Evolutionary conservation across 768 basidiomycete species (phyloP), one percentile per base, ranked within the genome.

Genomic region (Symmetrospora coprosmae): DNA sequence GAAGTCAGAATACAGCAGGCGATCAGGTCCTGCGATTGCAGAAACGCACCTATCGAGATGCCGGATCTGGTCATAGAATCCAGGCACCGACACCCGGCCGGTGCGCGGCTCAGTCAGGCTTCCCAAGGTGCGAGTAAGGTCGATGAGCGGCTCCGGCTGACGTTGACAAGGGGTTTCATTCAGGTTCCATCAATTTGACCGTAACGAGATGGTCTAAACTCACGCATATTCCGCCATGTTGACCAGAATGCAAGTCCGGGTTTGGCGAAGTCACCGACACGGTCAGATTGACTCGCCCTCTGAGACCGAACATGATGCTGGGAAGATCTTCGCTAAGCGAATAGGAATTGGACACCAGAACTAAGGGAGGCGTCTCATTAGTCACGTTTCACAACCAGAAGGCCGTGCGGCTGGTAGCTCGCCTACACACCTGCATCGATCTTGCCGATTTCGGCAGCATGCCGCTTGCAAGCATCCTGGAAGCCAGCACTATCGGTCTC

Each of bases 291-390:
- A 48, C 4, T 4, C 34, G 25, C 0, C 94, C 94, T 45, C 94
- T 80, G 58, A 96, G 75, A 2, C 94, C 94, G 70, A 92, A 94
- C 0, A 91, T 94, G 50, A 97, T 83, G 68, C 91, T 96, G 0
- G 94, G 91, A 5, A 81, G 80, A 64, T 85, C 81, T 66, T 94
- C 87, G 13, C 84, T 84, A 65, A 97, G 88, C 91, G 92, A 99
- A 9, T 87, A 91, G 21, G 91, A 96, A 70, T 99, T 97, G 66
- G 86, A 87, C 62, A 40, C 31, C 9, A 34, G 45, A 16, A 47
- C 28, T 37, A 47, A 48, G 3, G 40, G 13, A 31, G 53, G 13
- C 13, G 19, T 14, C 14, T 33, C 9, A 51, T 13, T 28, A 25
- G 48, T 11, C 50, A 5, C n/a, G 31, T 34, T 34, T 51, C 30